Evolutionary conservation across 1,139 yeast genomes (phyloP).

Genomic region (Sugiyamaella castrensis): DNA sequence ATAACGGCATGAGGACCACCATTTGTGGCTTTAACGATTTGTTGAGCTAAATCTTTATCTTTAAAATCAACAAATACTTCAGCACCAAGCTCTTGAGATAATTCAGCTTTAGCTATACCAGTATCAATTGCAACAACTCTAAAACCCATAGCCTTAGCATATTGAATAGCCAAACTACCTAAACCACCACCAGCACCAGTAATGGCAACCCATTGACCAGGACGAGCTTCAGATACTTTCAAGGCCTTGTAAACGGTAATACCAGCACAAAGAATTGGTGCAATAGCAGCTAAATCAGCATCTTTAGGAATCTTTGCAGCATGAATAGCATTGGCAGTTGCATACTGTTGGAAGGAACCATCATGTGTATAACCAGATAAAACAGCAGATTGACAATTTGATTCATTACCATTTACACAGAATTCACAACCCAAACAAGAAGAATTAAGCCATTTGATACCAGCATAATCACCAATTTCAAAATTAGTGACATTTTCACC

Average conservation of each 20-base stretch:
- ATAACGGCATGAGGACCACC: constrained; percentile 82
- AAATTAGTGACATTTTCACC: constrained; percentile 68
- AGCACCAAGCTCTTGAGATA: constrained; percentile 60
- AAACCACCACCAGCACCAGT: constrained; percentile 87
- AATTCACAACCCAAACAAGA: constrained; percentile 72
- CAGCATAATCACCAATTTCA: constrained; percentile 74
- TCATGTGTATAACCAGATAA: constrained; percentile 78
- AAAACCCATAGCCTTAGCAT: constrained; percentile 79
- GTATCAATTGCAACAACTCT: constrained; percentile 76
- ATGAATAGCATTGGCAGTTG: constrained; percentile 81
- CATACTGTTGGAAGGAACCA: constrained; percentile 82
- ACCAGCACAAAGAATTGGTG: constrained; percentile 82
- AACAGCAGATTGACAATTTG: constrained; percentile 66
- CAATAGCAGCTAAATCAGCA: constrained; percentile 66
- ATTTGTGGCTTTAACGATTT: constrained; percentile 53
- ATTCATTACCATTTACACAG: constrained; percentile 65
- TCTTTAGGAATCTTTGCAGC: constrained; percentile 74
- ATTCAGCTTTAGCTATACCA: constrained; percentile 60
- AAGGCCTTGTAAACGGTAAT: constrained; percentile 81
- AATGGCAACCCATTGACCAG: constrained; percentile 79
- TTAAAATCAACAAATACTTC: constrained; percentile 67
- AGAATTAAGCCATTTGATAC: constrained; percentile 68
- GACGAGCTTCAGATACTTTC: constrained; percentile 59
- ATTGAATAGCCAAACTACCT: constrained; percentile 77
- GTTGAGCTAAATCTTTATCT: constrained; percentile 49